Conservation (phyloP, 257 asterid genomes). For the Solanum dulcamara region DNA sequence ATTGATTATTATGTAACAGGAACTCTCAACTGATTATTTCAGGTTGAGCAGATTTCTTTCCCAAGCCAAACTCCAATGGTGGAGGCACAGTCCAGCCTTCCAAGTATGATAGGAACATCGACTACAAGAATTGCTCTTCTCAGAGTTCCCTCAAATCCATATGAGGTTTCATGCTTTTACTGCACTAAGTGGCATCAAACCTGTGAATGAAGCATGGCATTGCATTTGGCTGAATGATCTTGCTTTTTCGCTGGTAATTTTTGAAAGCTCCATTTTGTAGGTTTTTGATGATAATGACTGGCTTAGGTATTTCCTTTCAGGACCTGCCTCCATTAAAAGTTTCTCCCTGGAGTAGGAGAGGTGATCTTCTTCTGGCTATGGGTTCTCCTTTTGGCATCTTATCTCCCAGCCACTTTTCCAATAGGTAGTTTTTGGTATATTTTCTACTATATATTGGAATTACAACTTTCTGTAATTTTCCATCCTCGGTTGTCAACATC, state of each 20-base stretch:
- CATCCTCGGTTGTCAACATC: background rate
- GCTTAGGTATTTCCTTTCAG: constrained; percentile 26
- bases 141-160: constrained; percentile 33
- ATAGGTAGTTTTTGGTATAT: constrained; percentile 39
- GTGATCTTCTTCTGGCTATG: constrained; percentile 81
- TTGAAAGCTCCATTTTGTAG: background rate
- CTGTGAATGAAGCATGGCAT: background rate
- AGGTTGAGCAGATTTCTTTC: constrained; percentile 69
- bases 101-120: constrained; percentile 51
- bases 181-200: background rate
- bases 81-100: constrained; percentile 38
- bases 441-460: background rate
- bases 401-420: constrained; percentile 93
- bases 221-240: background rate
- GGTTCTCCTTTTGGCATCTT: constrained; percentile 99
- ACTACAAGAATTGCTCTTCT: constrained; percentile 78
- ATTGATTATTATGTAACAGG: constrained; percentile 67
- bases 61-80: constrained; percentile 34
- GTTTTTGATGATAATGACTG: constrained; percentile 8
- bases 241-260: constrained; percentile 2
- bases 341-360: constrained; percentile 48
- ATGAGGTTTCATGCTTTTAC: constrained; percentile 23
- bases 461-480: constrained; percentile 1
- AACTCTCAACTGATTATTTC: constrained; percentile 67
- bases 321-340: constrained; percentile 38